Evolutionary conservation across 192 early-diverging fungal genomes (phyloP).

Genomic region (Jimgerdemannia flammicorona): DNA sequence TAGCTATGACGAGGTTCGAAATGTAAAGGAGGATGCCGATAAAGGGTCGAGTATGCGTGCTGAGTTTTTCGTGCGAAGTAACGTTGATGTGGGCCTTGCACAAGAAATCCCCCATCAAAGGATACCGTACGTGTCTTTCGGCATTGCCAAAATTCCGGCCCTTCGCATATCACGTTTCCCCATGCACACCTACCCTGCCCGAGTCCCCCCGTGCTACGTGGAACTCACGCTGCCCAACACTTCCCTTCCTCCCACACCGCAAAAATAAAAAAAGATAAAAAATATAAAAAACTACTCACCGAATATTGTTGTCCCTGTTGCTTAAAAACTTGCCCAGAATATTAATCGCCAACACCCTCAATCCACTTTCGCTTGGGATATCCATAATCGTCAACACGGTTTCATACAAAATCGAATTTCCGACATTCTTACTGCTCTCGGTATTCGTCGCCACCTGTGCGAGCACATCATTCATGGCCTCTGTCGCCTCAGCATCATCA

Average conservation of each 20-base stretch:
- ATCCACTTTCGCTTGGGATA: constrained; percentile 83
- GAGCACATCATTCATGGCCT: constrained; percentile 95
- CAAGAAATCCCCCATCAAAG: too few species aligned
- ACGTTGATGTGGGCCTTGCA: too few species aligned
- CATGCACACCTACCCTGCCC: neutral
- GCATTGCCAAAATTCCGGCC: neutral
- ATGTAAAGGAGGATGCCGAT: too few species aligned
- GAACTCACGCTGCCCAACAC: too few species aligned
- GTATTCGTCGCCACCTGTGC: constrained; percentile 97
- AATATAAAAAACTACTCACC: constrained; percentile 40
- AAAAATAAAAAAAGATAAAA: neutral
- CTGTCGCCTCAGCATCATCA: constrained; percentile 75
- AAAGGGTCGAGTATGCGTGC: too few species aligned
- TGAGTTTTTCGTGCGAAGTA: neutral
- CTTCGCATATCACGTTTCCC: too few species aligned
- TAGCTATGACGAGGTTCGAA: constrained; percentile 48
- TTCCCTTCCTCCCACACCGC: neutral
- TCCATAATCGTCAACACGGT: constrained; percentile 96
- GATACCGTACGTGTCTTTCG: neutral
- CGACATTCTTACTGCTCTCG: constrained; percentile 93
- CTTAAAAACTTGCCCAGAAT: constrained; percentile 95
- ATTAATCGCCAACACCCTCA: constrained; percentile 95
- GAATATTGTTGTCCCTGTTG: constrained; percentile 96
- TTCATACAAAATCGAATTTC: constrained; percentile 97
- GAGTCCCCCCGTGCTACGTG: too few species aligned